Base-by-base conservation (phyloP, 306 rosid species). In the Clitoria ternatea region DNA sequence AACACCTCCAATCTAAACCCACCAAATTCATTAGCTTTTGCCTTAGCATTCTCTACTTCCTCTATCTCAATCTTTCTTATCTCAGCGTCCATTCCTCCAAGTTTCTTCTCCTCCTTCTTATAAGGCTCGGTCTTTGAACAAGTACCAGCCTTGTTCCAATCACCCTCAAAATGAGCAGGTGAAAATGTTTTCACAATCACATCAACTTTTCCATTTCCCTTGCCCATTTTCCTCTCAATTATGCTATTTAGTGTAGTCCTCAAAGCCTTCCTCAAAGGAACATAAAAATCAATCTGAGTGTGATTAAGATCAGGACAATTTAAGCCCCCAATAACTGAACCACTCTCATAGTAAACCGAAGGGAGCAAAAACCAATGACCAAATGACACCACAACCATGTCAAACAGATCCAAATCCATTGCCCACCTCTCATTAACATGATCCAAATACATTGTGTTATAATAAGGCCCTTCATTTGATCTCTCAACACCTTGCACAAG, bases 361-460 rank as follows among this genome's bases (percentile, higher is more conserved):
- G 97, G 97, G 70, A 83, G 85, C 30, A 91, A 71, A 69, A 84
- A 88, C 97, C 97, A 91, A 72, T 88, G 96, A 13, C 92, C 97
- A 60, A 85, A 67, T 17, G 95, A 88, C 5, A 91, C 48, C 14
- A 91, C 81, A 74, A 91, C 24, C 71, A 66, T 22, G 65, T 85
- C 83, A 23, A 88, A 66, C 24, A 59, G 35, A 18, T 68, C 84
- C 36, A 91, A 14, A 14, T 88, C 92, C 13, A 23, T 56, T 8
- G 84, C 90, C 97, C 97, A 91, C 30, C 61, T 88, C 78, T 88
- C 92, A 66, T 86, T 43, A 1, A 81, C 86, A 10, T 33, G 82
- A 75, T 91, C 89, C 79, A 91, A 73, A 63, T 56, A 74, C 79
- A 91, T 82, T 5, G 71, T 61, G 12, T 91, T 91, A 29, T 79